Conservation (phyloP, 345 rosid species). For the Pugionium dolabratum region DNA sequence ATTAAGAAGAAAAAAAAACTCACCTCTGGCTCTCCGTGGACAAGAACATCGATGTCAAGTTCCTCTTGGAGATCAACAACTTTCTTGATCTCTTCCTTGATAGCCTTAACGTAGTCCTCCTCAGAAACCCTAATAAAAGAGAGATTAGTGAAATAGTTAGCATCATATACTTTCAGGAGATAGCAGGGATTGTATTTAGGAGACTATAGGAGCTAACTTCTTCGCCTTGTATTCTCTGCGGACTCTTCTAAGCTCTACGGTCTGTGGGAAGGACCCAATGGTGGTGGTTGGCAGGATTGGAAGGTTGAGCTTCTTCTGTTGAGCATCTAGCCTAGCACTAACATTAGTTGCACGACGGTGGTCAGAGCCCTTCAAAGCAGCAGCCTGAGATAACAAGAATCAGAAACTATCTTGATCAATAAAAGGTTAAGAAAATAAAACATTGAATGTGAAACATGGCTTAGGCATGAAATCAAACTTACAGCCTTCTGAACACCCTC, state of each 20-base stretch:
- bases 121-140: constrained; percentile 67
- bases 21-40: constrained; percentile 99
- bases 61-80: constrained; percentile 94
- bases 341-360: constrained; percentile 92
- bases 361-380: constrained; percentile 90
- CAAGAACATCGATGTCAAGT: constrained; percentile 95
- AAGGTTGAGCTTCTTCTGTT: constrained; percentile 96
- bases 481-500: constrained; percentile 97
- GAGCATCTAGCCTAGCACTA: constrained; percentile 84
- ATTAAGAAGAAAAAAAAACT: constrained; percentile 10
- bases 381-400: constrained; percentile 62
- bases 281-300: constrained; percentile 97
- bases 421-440: not conserved
- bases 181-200: constrained; percentile 4
- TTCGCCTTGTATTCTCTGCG: constrained; percentile 99
- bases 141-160: constrained; percentile 2
- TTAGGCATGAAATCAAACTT: constrained; percentile 41
- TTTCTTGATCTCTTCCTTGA: constrained; percentile 90
- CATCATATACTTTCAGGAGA: constrained; percentile 5
- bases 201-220: constrained; percentile 48
- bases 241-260: constrained; percentile 93
- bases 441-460: constrained; percentile 10
- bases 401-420: not conserved
- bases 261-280: constrained; percentile 97
- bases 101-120: constrained; percentile 78